Evolutionary conservation across 805 yeast species (phyloP).

Genomic region (Candida argentea): DNA sequence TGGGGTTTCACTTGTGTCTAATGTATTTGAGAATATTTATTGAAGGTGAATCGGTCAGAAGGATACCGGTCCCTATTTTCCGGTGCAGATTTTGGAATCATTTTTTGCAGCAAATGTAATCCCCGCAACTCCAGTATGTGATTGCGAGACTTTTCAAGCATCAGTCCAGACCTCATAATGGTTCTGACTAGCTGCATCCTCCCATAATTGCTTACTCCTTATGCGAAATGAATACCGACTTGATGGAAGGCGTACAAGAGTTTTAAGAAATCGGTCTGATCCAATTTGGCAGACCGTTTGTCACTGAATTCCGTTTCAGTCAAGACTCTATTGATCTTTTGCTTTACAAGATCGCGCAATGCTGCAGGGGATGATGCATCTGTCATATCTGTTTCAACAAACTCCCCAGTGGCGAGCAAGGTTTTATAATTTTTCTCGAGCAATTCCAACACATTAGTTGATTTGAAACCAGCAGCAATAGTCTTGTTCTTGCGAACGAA

Average conservation of each 20-base stretch:
- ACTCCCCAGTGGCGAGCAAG: slow-evolving; percentile 45
- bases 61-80: no score
- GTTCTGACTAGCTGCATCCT: no score
- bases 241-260: slow-evolving; percentile 89
- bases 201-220: no score
- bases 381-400: slow-evolving; percentile 30
- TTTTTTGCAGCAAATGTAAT: no score
- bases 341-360: slow-evolving; percentile 43
- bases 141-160: no score
- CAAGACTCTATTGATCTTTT: slow-evolving; percentile 64
- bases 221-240: slow-evolving; percentile 94
- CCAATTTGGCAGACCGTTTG: slow-evolving; percentile 87
- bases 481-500: slow-evolving; percentile 93
- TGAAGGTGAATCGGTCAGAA: no score
- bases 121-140: no score
- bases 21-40: no score
- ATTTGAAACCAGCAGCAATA: slow-evolving; percentile 84
- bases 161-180: no score
- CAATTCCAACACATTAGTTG: slow-evolving; percentile 66
- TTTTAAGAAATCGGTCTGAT: slow-evolving; percentile 86
- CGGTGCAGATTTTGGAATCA: no score
- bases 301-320: slow-evolving; percentile 73
- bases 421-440: slow-evolving; percentile 84
- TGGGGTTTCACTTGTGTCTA: no score
- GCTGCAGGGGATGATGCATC: slow-evolving; percentile 33